Conservation (phyloP, 306 rosid genomes). For the Mimosa pudica region DNA sequence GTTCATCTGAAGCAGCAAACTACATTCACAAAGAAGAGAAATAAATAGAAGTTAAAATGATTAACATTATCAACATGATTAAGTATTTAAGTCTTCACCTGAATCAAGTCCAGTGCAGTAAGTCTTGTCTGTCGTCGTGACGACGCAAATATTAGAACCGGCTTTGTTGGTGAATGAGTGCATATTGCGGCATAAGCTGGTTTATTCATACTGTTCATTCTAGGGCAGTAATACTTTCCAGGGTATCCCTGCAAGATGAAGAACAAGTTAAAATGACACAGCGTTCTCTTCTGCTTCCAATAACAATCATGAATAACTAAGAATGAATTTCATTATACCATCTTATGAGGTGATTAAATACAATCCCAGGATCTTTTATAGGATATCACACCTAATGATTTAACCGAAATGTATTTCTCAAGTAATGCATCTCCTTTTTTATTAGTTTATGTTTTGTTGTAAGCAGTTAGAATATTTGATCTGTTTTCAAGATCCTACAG, state of each 20-base stretch:
- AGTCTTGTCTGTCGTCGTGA: conserved; percentile 98
- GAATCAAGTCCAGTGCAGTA: conserved; percentile 92
- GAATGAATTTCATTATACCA: background rate
- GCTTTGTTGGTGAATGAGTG: conserved; percentile 95
- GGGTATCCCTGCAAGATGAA: conserved; percentile 76
- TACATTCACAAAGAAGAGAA: conserved; percentile 41
- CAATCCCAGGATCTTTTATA: background rate
- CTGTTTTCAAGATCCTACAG: background rate
- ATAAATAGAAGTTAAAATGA: conserved; percentile 27
- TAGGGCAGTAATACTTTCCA: conserved; percentile 95
- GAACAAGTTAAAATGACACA: conserved; percentile 17
- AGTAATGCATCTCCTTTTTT: background rate
- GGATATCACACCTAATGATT: background rate
- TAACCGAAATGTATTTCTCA: background rate
- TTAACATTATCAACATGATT: conserved; percentile 24
- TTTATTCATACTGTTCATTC: conserved; percentile 99
- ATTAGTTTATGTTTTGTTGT: background rate
- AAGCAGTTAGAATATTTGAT: background rate
- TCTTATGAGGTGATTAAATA: background rate
- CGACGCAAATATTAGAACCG: conserved; percentile 96
- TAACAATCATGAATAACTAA: background rate
- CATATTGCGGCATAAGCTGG: conserved; percentile 97
- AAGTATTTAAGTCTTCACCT: conserved; percentile 49
- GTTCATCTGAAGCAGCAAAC: conserved; percentile 97
- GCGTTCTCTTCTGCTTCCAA: conserved; percentile 7